Percentiles rank a stretch among this genome's conserved stretches.
Evolutionary conservation across 164 flowering plant species (phyloP).

Genomic region (Liriodendron chinense): DNA sequence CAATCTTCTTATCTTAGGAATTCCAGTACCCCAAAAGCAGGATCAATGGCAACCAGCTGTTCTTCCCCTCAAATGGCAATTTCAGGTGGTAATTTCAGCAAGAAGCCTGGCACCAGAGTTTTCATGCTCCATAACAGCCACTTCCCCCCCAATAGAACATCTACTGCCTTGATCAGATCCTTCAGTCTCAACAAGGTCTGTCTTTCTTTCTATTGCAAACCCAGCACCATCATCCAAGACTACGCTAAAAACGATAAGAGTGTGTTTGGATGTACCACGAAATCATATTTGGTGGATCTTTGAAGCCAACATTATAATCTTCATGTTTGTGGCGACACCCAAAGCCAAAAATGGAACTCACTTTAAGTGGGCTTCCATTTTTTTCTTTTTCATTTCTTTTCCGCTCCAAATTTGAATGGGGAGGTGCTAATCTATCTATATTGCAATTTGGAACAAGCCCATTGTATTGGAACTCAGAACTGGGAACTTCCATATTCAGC

Average conservation of each 20-base stretch:
- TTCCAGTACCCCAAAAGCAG: background rate
- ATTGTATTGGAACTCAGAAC: background rate
- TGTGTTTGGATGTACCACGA: too few species aligned
- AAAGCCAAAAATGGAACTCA: background rate
- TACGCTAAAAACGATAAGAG: too few species aligned
- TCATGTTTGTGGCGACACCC: background rate
- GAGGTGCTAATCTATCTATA: background rate
- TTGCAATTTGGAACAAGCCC: background rate
- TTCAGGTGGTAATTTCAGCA: background rate
- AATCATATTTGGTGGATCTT: too few species aligned
- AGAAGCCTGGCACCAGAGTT: slow-evolving; percentile 2
- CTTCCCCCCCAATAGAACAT: background rate
- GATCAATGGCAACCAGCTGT: slow-evolving; percentile 8
- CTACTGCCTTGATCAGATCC: slow-evolving; percentile 4
- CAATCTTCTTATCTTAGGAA: background rate
- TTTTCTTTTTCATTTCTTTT: background rate
- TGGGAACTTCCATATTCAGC: background rate
- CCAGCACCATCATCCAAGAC: background rate
- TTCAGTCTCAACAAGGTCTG: slow-evolving; percentile 4
- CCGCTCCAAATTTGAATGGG: background rate
- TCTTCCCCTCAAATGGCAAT: background rate
- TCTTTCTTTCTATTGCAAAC: background rate
- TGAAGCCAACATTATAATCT: too few species aligned
- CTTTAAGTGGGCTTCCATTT: background rate
- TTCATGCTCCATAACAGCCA: background rate